These are phyloP conservation scores for Xerocomus minutiporus DNA, from an alignment of 1,284 basidiomycete species.

Conservation along the genomic window DNA sequence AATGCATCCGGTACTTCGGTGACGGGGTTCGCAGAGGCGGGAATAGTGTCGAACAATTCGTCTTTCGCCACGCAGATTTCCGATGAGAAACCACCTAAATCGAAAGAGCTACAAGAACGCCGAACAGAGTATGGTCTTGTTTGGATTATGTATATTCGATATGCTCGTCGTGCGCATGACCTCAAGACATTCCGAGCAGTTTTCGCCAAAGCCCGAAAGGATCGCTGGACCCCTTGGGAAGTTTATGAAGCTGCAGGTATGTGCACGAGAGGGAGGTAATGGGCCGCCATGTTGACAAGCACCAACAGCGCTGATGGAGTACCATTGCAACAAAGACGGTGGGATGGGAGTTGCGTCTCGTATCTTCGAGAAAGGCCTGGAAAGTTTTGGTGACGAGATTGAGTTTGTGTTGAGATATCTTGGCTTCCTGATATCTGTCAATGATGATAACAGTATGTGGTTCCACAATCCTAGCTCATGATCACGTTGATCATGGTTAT, in stretches of 20 bases:
- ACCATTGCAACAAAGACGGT: conserved; percentile 84
- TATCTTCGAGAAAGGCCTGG: conserved; percentile 94
- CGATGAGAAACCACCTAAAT: conserved; percentile 46
- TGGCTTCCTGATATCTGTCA: conserved; percentile 89
- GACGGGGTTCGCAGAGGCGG: conserved; percentile 25
- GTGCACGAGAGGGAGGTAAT: conserved; percentile 27
- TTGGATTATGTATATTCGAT: conserved; percentile 91
- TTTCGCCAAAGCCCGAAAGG: conserved; percentile 84
- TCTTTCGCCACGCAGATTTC: conserved; percentile 40
- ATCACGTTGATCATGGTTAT: conserved; percentile 1
- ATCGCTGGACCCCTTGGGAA: conserved; percentile 86
- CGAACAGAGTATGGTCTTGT: conserved; percentile 65
- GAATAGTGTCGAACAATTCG: conserved; percentile 34
- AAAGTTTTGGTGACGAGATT: conserved; percentile 77
- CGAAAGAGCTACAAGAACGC: conserved; percentile 56
- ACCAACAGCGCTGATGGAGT: conserved; percentile 84
- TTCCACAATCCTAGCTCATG: background rate
- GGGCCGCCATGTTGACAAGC: conserved; percentile 8
- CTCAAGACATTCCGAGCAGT: conserved; percentile 73
- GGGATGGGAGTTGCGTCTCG: conserved; percentile 74
- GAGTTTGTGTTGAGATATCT: conserved; percentile 89
- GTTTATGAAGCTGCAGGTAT: conserved; percentile 88
- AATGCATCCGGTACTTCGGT: conserved; percentile 12
- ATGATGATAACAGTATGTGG: conserved; percentile 87
- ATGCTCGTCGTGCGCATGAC: conserved; percentile 37